Conservation (phyloP, 805 yeast species). For the Lipomyces starkeyi region DNA sequence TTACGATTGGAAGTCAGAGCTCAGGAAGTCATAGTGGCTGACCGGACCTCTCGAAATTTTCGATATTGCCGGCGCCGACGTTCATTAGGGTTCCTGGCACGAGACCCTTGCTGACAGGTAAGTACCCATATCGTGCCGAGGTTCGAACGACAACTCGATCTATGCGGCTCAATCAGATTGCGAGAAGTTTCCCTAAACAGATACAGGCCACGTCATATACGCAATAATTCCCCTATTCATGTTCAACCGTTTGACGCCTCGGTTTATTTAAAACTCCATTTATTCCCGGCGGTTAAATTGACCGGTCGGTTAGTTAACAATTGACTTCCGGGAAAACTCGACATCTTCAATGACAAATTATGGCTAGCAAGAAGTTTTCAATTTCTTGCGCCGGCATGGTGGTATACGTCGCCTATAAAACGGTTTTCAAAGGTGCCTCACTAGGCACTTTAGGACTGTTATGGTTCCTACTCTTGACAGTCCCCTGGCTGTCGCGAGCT, state of each 20-base stretch:
- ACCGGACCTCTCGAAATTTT: too few species aligned
- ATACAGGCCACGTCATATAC: not conserved
- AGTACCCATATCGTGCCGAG: not conserved
- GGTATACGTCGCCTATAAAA: conserved; percentile 23
- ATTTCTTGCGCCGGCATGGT: conserved; percentile 22
- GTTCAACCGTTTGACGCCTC: not conserved
- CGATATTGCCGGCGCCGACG: too few species aligned
- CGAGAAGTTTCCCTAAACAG: not conserved
- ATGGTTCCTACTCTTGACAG: conserved; percentile 14
- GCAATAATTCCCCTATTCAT: not conserved
- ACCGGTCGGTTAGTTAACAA: not conserved
- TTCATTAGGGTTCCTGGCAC: too few species aligned
- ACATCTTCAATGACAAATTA: not conserved
- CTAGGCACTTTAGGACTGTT: conserved; percentile 10
- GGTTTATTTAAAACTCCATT: not conserved
- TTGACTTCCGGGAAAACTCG: not conserved
- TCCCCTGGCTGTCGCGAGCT: not conserved
- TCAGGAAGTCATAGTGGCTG: too few species aligned
- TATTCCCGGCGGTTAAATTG: not conserved
- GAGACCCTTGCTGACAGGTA: conserved; percentile 1
- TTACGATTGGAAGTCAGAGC: too few species aligned
- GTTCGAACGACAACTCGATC: not conserved
- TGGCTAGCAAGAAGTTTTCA: conserved; percentile 19
- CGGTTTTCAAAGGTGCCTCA: conserved; percentile 7
- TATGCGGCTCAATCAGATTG: not conserved